Evolutionary conservation across 1,139 yeast genomes (phyloP).

Genomic region (Pichia kudriavzevii): DNA sequence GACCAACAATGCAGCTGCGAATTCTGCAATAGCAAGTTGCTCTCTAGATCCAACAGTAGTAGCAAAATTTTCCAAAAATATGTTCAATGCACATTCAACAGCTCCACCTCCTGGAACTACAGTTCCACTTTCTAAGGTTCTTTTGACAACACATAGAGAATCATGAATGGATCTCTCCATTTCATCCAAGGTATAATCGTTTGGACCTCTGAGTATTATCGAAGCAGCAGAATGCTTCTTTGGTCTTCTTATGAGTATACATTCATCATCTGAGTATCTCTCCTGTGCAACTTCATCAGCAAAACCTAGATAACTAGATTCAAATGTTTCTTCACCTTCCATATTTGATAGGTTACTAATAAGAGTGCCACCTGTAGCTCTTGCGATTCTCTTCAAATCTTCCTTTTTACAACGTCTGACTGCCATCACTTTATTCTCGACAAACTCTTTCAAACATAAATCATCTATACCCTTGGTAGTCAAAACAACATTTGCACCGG

Average conservation of each 20-base stretch:
- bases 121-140: slow-evolving; percentile 89
- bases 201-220: slow-evolving; percentile 90
- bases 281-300: slow-evolving; percentile 94
- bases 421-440: slow-evolving; percentile 94
- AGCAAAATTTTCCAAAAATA: slow-evolving; percentile 93
- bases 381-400: slow-evolving; percentile 91
- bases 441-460: slow-evolving; percentile 88
- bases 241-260: slow-evolving; percentile 90
- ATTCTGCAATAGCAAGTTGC: slow-evolving; percentile 96
- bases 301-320: slow-evolving; percentile 72
- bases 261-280: slow-evolving; percentile 92
- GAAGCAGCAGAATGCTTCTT: slow-evolving; percentile 90
- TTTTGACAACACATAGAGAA: slow-evolving; percentile 88
- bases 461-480: slow-evolving; percentile 99
- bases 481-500: slow-evolving; percentile 95
- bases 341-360: slow-evolving; percentile 82
- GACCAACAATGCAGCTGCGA: slow-evolving; percentile 80
- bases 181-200: slow-evolving; percentile 93
- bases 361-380: slow-evolving; percentile 96
- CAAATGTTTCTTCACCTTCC: slow-evolving; percentile 98
- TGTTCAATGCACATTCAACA: slow-evolving; percentile 91
- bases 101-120: slow-evolving; percentile 99
- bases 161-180: slow-evolving; percentile 92
- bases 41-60: slow-evolving; percentile 97
- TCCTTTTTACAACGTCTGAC: slow-evolving; percentile 97